phyloP scores from a whole-genome alignment of 2,329 filamentous ascomycete species.

The Cordyceps pruinosa region DNA sequence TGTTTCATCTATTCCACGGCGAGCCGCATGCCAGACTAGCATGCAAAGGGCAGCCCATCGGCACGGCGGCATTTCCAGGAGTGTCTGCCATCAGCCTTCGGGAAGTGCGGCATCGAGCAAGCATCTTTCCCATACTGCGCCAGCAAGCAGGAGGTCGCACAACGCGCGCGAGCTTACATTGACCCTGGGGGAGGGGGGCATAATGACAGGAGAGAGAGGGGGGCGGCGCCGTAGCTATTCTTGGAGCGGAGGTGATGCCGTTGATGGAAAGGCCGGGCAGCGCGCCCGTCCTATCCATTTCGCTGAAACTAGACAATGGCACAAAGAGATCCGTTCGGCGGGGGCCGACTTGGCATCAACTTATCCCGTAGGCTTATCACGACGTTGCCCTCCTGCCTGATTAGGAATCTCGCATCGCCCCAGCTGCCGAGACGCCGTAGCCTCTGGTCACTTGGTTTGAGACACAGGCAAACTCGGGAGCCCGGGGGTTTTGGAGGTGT shows the following conservation, averaged over 20 bases:
- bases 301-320: neutral
- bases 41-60: neutral
- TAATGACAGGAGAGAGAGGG: neutral
- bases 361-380: neutral
- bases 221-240: neutral
- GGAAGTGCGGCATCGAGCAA: neutral
- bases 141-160: neutral
- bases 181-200: neutral
- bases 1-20: neutral
- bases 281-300: neutral
- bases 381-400: neutral
- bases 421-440: neutral
- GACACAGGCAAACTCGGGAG: neutral
- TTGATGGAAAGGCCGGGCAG: neutral
- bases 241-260: neutral
- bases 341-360: slow-evolving; percentile 2
- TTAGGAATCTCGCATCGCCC: neutral
- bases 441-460: neutral
- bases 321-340: neutral
- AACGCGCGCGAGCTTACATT: neutral
- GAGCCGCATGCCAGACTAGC: neutral
- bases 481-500: neutral
- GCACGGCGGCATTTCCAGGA: neutral
- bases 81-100: neutral
- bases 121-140: neutral